phyloP scores from a whole-genome alignment of 768 basidiomycete genomes.

The Mycena filopes region DNA sequence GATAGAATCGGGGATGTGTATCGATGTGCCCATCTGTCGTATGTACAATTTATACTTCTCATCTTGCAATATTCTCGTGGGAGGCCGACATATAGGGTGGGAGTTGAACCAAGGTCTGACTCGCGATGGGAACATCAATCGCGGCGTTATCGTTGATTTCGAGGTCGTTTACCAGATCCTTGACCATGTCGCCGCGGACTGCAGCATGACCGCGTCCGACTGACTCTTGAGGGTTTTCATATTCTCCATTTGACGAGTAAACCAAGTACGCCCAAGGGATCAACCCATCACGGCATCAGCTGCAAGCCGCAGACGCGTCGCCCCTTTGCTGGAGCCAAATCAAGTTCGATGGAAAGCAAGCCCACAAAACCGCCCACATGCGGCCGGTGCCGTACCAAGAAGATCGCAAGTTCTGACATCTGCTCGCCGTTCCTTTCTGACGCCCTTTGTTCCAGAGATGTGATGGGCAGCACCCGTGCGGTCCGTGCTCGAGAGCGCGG shows the following conservation, averaged over 20 bases:
- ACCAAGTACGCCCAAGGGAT: no score
- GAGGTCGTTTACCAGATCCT: no score
- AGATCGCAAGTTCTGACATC: constrained; percentile 20
- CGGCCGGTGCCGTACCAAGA: constrained; percentile 26
- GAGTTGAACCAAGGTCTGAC: constrained; percentile 10
- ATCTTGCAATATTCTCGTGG: constrained; percentile 2
- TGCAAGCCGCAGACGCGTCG: no score
- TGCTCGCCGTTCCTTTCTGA: not conserved
- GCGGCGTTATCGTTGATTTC: constrained; percentile 8
- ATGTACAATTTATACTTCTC: constrained; percentile 11
- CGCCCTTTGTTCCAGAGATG: constrained; percentile 15
- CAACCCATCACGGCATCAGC: no score
- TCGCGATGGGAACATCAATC: constrained; percentile 19
- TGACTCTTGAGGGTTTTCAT: no score
- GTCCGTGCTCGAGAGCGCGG: constrained; percentile 25
- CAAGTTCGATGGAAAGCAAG: constrained; percentile 22
- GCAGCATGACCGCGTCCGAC: no score
- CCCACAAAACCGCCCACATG: constrained; percentile 19
- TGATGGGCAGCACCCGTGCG: constrained; percentile 22
- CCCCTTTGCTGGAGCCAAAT: no score
- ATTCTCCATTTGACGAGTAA: no score
- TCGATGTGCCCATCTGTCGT: not conserved
- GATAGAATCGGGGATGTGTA: no score
- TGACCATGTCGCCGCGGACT: no score
- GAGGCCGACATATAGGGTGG: constrained; percentile 18